Conservation (phyloP, 2,329 filamentous ascomycete genomes). For the Pseudocercospora crystallina region DNA sequence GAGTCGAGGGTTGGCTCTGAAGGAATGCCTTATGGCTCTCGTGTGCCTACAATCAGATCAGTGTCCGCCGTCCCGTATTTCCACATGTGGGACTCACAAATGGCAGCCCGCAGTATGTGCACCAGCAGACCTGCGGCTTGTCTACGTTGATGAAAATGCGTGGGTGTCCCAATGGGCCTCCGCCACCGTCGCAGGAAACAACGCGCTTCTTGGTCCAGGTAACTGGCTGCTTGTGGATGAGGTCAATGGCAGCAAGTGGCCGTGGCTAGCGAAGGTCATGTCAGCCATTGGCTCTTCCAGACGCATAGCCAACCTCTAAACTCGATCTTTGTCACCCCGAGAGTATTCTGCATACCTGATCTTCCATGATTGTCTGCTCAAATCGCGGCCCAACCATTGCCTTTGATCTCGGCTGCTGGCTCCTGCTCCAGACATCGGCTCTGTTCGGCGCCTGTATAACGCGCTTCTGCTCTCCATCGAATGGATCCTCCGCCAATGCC, state of each 20-base stretch:
- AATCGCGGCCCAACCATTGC: slow-evolving; percentile 95
- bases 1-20: slow-evolving; percentile 72
- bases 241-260: slow-evolving; percentile 84
- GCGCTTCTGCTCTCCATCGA: slow-evolving; percentile 56
- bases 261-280: slow-evolving; percentile 63
- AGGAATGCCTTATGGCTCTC: slow-evolving; percentile 84
- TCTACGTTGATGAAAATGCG: slow-evolving; percentile 97
- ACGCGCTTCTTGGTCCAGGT: slow-evolving; percentile 81
- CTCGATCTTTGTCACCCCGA: too few species aligned
- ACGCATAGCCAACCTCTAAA: too few species aligned
- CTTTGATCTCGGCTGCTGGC: slow-evolving; percentile 74
- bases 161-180: slow-evolving; percentile 86
- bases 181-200: slow-evolving; percentile 88
- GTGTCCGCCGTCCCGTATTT: not conserved
- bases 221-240: slow-evolving; percentile 95
- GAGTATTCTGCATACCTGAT: slow-evolving; percentile 63
- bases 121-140: slow-evolving; percentile 88
- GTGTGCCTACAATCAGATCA: slow-evolving; percentile 64
- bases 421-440: slow-evolving; percentile 75
- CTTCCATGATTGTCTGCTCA: slow-evolving; percentile 91
- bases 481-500: slow-evolving; percentile 56
- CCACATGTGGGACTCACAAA: slow-evolving; percentile 65
- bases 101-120: slow-evolving; percentile 90
- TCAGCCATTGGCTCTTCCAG: slow-evolving; percentile 24
- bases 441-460: slow-evolving; percentile 85